These are phyloP conservation scores for Naganishia kalamii DNA, from an alignment of 768 basidiomycete species.

Conservation along the genomic window DNA sequence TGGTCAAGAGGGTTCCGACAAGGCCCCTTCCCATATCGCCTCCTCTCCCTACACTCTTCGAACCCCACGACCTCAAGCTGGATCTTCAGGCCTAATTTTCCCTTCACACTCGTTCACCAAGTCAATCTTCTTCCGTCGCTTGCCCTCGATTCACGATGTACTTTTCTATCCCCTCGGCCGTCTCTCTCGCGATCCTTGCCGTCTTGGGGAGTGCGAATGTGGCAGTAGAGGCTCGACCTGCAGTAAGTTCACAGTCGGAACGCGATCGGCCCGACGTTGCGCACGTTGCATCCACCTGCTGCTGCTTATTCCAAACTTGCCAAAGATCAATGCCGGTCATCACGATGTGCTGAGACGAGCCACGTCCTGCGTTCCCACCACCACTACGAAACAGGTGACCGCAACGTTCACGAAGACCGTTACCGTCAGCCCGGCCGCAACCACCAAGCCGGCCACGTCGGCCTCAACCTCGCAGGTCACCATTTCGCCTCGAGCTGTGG, in stretches of 20 bases:
- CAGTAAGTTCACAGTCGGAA: no score
- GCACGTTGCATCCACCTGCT: not conserved
- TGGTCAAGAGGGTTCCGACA: no score
- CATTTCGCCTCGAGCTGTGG: not conserved
- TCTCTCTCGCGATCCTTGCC: not conserved
- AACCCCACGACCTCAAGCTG: not conserved
- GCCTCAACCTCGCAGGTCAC: not conserved
- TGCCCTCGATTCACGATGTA: not conserved
- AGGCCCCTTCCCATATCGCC: no score
- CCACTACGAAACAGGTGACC: not conserved
- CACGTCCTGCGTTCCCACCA: not conserved
- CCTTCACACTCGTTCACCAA: not conserved
- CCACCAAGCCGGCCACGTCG: not conserved
- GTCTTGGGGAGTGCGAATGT: not conserved
- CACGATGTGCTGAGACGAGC: not conserved
- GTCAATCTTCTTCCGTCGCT: not conserved
- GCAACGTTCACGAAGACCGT: conserved; percentile 1
- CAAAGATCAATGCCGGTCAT: not conserved
- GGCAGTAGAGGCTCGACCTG: conserved; percentile 9
- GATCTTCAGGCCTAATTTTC: not conserved
- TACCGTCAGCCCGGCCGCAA: not conserved
- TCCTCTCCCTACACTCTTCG: no score
- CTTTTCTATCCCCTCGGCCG: not conserved
- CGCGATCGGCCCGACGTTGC: not conserved
- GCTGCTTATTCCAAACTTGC: not conserved